Percentiles rank a stretch among this genome's conserved stretches.
phyloP scores from a whole-genome alignment of 345 rosid genomes.

The Nasturtium officinale region DNA sequence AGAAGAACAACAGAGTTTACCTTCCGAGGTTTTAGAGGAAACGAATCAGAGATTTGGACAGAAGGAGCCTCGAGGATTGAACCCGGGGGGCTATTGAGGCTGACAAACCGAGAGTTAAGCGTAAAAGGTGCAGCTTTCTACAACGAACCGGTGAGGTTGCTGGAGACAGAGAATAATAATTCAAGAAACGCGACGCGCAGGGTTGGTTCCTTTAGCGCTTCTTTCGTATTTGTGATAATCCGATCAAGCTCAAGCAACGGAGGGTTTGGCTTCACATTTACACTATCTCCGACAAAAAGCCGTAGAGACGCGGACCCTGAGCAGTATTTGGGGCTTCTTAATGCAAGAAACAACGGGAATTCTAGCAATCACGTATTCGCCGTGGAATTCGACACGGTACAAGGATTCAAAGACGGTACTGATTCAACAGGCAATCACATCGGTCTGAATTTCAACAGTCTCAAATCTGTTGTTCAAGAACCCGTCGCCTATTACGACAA shows the following conservation, averaged over 20 bases:
- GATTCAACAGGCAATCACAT: slow-evolving; percentile 55
- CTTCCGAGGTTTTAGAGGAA: slow-evolving; percentile 39
- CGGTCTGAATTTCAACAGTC: slow-evolving; percentile 59
- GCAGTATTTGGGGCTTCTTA: slow-evolving; percentile 61
- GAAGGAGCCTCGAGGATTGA: slow-evolving; percentile 26
- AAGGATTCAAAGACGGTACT: slow-evolving; percentile 43
- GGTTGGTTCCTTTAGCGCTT: slow-evolving; percentile 52
- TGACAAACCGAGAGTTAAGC: slow-evolving; percentile 25
- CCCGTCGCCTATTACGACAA: slow-evolving; percentile 39
- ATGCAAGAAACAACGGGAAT: slow-evolving; percentile 26
- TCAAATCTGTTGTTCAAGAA: slow-evolving; percentile 26
- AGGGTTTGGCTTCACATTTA: slow-evolving; percentile 62
- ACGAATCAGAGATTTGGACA: slow-evolving; percentile 22
- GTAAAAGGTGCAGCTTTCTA: slow-evolving; percentile 40
- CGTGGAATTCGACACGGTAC: slow-evolving; percentile 66
- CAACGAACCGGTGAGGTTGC: slow-evolving; percentile 28
- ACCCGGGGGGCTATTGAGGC: neutral
- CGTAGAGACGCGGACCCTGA: slow-evolving; percentile 48
- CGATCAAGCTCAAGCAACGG: slow-evolving; percentile 43
- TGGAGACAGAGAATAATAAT: neutral
- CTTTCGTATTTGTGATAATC: slow-evolving; percentile 55
- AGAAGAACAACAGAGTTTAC: slow-evolving; percentile 33
- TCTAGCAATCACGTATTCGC: slow-evolving; percentile 52
- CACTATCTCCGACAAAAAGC: slow-evolving; percentile 46
- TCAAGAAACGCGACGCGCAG: slow-evolving; percentile 5